phyloP scores from a whole-genome alignment of 805 yeast species.

The Lipomyces anomalus region DNA sequence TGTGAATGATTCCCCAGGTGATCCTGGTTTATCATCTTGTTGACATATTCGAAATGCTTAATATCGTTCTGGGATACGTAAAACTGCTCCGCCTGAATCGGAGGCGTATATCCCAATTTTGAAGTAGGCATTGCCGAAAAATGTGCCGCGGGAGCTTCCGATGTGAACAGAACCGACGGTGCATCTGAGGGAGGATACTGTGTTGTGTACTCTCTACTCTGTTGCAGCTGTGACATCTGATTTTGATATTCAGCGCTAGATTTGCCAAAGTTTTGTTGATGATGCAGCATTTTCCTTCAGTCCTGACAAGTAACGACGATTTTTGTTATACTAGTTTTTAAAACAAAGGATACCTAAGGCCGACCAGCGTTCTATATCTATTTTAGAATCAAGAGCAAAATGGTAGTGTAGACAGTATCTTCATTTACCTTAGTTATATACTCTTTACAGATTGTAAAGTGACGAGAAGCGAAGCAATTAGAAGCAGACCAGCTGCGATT shows the following conservation, averaged over 20 bases:
- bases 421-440: not conserved
- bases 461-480: not conserved
- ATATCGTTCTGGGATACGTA: not conserved
- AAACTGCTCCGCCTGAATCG: not conserved
- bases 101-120: not conserved
- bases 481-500: not conserved
- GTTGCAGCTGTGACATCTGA: too few species aligned
- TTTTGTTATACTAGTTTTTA: too few species aligned
- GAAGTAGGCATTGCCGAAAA: not conserved
- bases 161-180: not conserved
- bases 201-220: not conserved
- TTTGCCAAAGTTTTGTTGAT: too few species aligned
- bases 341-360: too few species aligned
- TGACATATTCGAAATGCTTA: not conserved
- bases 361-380: not conserved
- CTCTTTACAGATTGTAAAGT: not conserved
- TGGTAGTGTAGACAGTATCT: not conserved
- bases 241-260: too few species aligned
- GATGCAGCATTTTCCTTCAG: too few species aligned
- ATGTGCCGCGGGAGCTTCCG: not conserved
- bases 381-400: too few species aligned
- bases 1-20: not conserved
- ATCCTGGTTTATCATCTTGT: not conserved
- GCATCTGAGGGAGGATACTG: not conserved
- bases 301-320: too few species aligned